A percentile compares a stretch with the other conserved stretches of the same genome.
Conservation (phyloP, 495 filamentous ascomycete genomes). For the Cenococcum geophilum region DNA sequence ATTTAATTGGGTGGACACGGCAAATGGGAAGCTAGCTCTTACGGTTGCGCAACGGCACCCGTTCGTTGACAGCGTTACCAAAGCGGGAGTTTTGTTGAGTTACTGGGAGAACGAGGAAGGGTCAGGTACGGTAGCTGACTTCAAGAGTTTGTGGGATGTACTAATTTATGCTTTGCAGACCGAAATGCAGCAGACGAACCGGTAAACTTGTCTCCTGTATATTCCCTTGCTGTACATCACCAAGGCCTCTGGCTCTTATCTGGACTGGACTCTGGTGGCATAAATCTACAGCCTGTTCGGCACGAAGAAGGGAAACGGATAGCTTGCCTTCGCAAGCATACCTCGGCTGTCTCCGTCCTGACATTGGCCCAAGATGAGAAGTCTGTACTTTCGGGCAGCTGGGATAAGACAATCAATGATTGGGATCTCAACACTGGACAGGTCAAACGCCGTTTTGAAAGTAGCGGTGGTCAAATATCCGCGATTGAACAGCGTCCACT, state of each 20-base stretch:
- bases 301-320: conserved; percentile 93
- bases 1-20: conserved; percentile 90
- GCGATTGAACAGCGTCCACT: conserved; percentile 79
- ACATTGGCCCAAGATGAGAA: conserved; percentile 77
- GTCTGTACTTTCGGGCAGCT: conserved; percentile 85
- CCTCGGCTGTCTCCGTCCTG: conserved; percentile 85
- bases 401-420: conserved; percentile 89
- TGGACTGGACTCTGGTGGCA: conserved; percentile 81
- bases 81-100: conserved; percentile 84
- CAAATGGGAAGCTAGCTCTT: conserved; percentile 87
- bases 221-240: conserved; percentile 85
- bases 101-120: conserved; percentile 89
- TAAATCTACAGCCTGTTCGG: conserved; percentile 89
- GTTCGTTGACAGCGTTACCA: conserved; percentile 94
- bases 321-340: conserved; percentile 71
- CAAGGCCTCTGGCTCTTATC: conserved; percentile 86
- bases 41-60: conserved; percentile 96
- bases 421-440: conserved; percentile 94
- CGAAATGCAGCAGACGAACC: conserved; percentile 41
- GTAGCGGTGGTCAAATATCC: conserved; percentile 77
- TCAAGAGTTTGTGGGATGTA: background rate
- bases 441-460: conserved; percentile 64
- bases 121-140: conserved; percentile 18
- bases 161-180: conserved; percentile 14
- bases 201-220: conserved; percentile 70